Conservation (phyloP, 129 eudicot genomes). For the Tagetes erecta region DNA sequence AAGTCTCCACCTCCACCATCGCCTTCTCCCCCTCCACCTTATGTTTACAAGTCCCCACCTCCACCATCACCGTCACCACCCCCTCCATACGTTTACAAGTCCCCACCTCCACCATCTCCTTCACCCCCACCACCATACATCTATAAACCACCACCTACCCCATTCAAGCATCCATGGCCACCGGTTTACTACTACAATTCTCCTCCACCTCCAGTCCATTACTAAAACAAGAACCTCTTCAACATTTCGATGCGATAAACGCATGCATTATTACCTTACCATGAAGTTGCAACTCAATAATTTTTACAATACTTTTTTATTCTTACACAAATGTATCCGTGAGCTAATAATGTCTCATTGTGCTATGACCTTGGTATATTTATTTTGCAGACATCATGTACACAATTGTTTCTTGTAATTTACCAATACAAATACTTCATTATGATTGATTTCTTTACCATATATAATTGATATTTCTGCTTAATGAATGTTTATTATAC, state of each 20-base stretch:
- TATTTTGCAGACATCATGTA: conserved; percentile 13
- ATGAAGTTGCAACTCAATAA: conserved; percentile 16
- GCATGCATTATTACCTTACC: not conserved
- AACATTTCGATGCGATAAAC: not conserved
- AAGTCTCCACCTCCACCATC: conserved; percentile 12
- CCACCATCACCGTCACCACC: too few species aligned
- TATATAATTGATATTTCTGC: not conserved
- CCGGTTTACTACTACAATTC: conserved; percentile 28
- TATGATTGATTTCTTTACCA: not conserved
- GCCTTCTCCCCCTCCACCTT: conserved; percentile 1
- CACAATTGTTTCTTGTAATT: conserved; percentile 15
- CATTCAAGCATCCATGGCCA: conserved; percentile 15
- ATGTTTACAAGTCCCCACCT: not conserved
- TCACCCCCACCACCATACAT: too few species aligned
- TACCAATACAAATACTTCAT: not conserved
- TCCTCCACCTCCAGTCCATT: conserved; percentile 31
- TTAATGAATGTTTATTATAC: not conserved
- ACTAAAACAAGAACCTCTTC: conserved; percentile 3
- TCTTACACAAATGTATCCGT: conserved; percentile 16
- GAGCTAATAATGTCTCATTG: conserved; percentile 19
- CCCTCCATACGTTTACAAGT: too few species aligned
- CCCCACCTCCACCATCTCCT: too few species aligned
- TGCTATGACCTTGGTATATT: conserved; percentile 19
- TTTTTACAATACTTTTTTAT: conserved; percentile 6
- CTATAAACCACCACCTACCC: too few species aligned